These are phyloP conservation scores for Ilex asprella DNA, from an alignment of 257 asterid genomes.

Conservation along the genomic window DNA sequence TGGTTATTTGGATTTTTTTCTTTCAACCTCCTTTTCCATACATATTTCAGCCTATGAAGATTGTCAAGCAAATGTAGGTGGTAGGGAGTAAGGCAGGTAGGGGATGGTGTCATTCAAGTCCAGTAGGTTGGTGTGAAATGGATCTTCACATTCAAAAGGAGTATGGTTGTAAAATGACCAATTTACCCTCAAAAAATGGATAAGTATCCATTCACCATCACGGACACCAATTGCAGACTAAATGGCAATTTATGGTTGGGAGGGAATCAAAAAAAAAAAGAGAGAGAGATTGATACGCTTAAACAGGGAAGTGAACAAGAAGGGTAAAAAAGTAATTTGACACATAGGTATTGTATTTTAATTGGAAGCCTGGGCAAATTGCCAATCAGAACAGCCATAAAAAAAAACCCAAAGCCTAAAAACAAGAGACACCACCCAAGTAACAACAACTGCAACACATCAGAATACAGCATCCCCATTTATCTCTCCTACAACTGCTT, in stretches of 20 bases:
- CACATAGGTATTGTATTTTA: slow-evolving; percentile 4
- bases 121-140: slow-evolving; percentile 17
- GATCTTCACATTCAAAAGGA: too few species aligned
- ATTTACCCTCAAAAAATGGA: not conserved
- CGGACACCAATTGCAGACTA: slow-evolving; percentile 14
- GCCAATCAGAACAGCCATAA: slow-evolving; percentile 8
- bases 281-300: not conserved
- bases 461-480: slow-evolving; percentile 15
- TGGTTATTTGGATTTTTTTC: too few species aligned
- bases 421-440: slow-evolving; percentile 17
- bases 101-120: not conserved
- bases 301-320: slow-evolving; percentile 4
- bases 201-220: not conserved
- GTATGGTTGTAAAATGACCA: slow-evolving; percentile 6
- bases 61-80: too few species aligned
- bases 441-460: slow-evolving; percentile 28
- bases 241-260: not conserved
- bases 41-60: too few species aligned
- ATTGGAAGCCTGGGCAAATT: slow-evolving; percentile 33
- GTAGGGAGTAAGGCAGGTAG: too few species aligned
- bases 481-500: slow-evolving; percentile 14
- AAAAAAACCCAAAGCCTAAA: slow-evolving; percentile 29
- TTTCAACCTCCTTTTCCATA: too few species aligned
- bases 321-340: slow-evolving; percentile 27
- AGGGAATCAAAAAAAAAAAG: not conserved